Evolutionary conservation across 805 yeast genomes (phyloP).

Genomic region (Spathaspora girioi): DNA sequence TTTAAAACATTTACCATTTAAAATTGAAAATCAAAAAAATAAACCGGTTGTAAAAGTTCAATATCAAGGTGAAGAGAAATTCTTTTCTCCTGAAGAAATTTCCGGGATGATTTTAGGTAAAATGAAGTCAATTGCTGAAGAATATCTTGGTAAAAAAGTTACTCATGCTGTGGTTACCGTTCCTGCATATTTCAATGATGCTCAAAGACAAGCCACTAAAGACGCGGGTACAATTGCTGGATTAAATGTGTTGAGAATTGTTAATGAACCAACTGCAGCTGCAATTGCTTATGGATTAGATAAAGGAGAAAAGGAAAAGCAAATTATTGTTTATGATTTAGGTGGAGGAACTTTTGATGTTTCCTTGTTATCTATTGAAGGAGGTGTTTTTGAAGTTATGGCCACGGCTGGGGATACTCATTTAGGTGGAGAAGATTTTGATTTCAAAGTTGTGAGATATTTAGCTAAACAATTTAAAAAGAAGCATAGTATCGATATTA

Average conservation of each 20-base stretch:
- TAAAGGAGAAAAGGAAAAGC: constrained; percentile 57
- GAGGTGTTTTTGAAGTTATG: constrained; percentile 47
- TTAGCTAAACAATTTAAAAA: constrained; percentile 42
- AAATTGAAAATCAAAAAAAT: constrained; percentile 66
- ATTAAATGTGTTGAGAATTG: constrained; percentile 88
- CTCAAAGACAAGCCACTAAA: constrained; percentile 97
- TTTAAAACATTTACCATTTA: constrained; percentile 71
- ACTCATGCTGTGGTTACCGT: constrained; percentile 94
- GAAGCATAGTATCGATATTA: constrained; percentile 42
- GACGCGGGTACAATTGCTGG: constrained; percentile 98
- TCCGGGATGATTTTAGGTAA: constrained; percentile 88
- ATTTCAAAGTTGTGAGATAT: constrained; percentile 41
- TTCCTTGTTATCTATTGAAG: constrained; percentile 58
- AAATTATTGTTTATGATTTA: constrained; percentile 45
- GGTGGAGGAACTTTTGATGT: constrained; percentile 72
- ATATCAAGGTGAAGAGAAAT: constrained; percentile 79
- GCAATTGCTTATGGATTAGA: constrained; percentile 61
- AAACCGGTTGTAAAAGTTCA: constrained; percentile 82
- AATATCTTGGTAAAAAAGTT: constrained; percentile 52
- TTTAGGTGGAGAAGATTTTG: constrained; percentile 51
- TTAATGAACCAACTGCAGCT: constrained; percentile 89
- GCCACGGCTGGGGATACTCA: constrained; percentile 50
- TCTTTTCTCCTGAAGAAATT: constrained; percentile 91
- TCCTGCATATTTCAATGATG: constrained; percentile 96
- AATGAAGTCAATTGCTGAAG: constrained; percentile 92